Base-by-base conservation (phyloP, 2,329 filamentous ascomycete genomes). In the Penicillium sp. region DNA sequence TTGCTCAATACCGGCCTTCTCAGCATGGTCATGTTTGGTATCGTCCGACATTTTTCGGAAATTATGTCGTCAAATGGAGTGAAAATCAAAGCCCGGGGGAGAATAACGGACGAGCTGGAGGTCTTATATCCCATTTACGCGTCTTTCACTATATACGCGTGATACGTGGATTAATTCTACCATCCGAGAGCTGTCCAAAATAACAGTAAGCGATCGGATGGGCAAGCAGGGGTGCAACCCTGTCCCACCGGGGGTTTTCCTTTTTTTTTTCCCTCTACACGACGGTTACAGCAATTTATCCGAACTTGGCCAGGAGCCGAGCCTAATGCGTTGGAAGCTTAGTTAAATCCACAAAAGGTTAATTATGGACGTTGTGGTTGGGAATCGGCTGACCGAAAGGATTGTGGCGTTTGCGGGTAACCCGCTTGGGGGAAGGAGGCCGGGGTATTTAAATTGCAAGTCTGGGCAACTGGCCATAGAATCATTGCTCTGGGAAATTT, bases 1-100 rank as follows among this genome's bases (percentile, higher is more conserved):
- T 26, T 75, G 64, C 16, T 67, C 60, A n/a, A 69, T 56, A 49
- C 73, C 68, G 19, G 61, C 56, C 17, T 55, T 44, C 46, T 55
- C 46, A 26, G 9, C 25, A 2, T 45, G 26, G 14, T 40, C 22
- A 33, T 51, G 47, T 14, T 19, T 31, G 26, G 43, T 35, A 7
- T 51, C 46, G 4, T 25, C 16, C 11, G 47, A 35, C 38, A 55
- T 55, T 19, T 19, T 51, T 55, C 6, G 33, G 19, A 45, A 35
- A n/a, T 25, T 45, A 25, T 25, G 16, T 45, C 43, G 28, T 6
- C 9, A 11, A 35, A 33, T 17, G 16, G 19, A n/a, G 19, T 33
- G 30, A 10, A 17, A 25, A 25, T 38, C 50, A 40, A 38, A n/a
- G 33, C 9, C 12, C 28, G 7, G 19, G 22, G 16, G 19, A 22